Conservation (phyloP, 1,139 yeast genomes). For the Blastobotrys niveus region DNA sequence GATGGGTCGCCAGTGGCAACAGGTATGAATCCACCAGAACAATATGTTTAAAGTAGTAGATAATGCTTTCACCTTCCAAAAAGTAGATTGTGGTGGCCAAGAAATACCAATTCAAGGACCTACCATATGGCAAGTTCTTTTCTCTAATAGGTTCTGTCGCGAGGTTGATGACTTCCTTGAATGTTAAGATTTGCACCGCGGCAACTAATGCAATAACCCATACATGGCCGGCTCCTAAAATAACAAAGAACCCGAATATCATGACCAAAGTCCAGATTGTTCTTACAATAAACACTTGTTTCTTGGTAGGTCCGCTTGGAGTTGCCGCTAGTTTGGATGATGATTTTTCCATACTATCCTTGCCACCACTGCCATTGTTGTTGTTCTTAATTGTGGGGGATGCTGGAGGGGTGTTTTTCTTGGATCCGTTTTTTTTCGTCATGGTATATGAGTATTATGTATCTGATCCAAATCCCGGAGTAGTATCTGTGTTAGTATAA, state of each 20-base stretch:
- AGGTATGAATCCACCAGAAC: slow-evolving; percentile 41
- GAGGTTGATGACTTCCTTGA: slow-evolving; percentile 77
- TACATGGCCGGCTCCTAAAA: slow-evolving; percentile 82
- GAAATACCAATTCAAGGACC: slow-evolving; percentile 79
- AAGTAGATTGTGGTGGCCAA: slow-evolving; percentile 74
- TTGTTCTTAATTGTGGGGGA: too few species aligned
- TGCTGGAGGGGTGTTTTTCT: too few species aligned
- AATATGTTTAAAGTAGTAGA: slow-evolving; percentile 52
- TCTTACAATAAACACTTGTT: slow-evolving; percentile 78
- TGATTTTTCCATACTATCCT: background rate
- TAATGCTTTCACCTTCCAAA: slow-evolving; percentile 65
- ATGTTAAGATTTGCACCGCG: slow-evolving; percentile 71
- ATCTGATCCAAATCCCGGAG: too few species aligned
- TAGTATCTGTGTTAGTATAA: too few species aligned
- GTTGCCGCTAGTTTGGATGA: background rate
- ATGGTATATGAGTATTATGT: too few species aligned
- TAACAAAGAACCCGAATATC: slow-evolving; percentile 67
- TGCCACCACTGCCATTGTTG: background rate
- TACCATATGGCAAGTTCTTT: slow-evolving; percentile 74
- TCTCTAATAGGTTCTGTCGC: slow-evolving; percentile 85
- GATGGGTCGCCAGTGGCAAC: slow-evolving; percentile 54
- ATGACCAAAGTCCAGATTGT: slow-evolving; percentile 94
- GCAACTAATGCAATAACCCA: slow-evolving; percentile 70
- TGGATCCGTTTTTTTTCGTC: too few species aligned
- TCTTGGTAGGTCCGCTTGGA: slow-evolving; percentile 41